Conservation (phyloP, 495 filamentous ascomycete genomes). For the Aspergillus homomorphus region DNA sequence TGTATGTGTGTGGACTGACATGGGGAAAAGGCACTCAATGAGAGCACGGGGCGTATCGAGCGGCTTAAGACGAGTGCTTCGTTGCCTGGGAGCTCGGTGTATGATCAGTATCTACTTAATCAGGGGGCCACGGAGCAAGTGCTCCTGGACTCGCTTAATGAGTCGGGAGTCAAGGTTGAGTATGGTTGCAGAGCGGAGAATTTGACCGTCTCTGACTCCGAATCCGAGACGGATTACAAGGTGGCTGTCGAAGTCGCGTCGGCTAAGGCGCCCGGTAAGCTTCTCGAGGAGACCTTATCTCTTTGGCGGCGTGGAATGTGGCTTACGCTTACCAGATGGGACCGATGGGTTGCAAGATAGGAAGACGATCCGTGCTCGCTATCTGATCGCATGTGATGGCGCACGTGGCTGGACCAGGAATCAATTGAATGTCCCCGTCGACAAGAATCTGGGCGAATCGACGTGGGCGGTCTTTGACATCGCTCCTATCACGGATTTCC, state of each 20-base stretch:
- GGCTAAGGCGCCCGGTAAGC: background rate
- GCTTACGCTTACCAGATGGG: background rate
- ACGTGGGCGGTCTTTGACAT: conserved; percentile 28
- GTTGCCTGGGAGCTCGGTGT: conserved; percentile 9
- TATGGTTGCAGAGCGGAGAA: conserved; percentile 5
- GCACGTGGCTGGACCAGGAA: conserved; percentile 23
- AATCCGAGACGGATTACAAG: conserved; percentile 1
- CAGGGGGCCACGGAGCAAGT: conserved; percentile 20
- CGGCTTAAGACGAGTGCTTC: background rate
- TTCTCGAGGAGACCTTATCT: no score
- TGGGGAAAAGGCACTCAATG: no score
- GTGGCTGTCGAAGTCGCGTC: background rate
- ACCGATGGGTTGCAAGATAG: conserved; percentile 1
- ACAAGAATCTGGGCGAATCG: conserved; percentile 8
- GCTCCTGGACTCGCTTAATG: conserved; percentile 11
- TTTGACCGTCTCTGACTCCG: conserved; percentile 5
- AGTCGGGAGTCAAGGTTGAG: background rate
- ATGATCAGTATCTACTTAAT: conserved; percentile 16
- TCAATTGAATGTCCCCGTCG: conserved; percentile 16
- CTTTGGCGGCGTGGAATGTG: background rate
- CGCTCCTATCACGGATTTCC: conserved; percentile 25
- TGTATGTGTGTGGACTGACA: no score
- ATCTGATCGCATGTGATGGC: conserved; percentile 28
- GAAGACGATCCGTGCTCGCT: conserved; percentile 25
- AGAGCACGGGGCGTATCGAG: conserved; percentile 2